phyloP scores from a whole-genome alignment of 139 green algal species.

The Tetradesmus obliquus region DNA sequence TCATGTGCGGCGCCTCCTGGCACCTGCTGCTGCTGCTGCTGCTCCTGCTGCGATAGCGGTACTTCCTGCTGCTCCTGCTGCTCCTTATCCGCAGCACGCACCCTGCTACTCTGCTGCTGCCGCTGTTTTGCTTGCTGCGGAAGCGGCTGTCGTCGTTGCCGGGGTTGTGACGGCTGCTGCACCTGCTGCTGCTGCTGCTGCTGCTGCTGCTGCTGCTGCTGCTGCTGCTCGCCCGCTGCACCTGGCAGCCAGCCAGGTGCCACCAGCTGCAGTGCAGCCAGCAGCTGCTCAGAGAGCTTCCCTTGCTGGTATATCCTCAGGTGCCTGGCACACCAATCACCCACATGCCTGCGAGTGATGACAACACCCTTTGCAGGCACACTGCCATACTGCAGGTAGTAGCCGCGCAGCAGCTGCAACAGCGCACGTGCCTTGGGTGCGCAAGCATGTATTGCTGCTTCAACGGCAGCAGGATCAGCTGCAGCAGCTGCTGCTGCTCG shows the following conservation, averaged over 20 bases:
- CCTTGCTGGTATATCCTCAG: not conserved
- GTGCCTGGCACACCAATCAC: not conserved
- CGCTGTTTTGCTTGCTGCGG: not conserved
- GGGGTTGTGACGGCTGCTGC: not conserved
- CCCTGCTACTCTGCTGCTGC: not conserved
- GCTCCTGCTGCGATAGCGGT: no score
- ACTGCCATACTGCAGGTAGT: not conserved
- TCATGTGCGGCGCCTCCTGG: not conserved
- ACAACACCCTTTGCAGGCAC: not conserved
- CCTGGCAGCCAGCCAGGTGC: not conserved
- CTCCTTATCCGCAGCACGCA: not conserved
- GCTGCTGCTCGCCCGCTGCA: not conserved
- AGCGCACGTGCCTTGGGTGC: not conserved
- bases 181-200: not conserved
- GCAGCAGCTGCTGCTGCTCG: conserved; percentile 4
- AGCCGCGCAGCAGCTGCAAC: not conserved
- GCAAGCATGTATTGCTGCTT: not conserved
- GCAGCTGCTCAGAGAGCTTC: not conserved
- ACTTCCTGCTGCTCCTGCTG: not conserved
- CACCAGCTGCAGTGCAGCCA: not conserved
- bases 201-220: not conserved
- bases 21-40: not conserved
- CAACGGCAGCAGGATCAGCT: not conserved
- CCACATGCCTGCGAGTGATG: not conserved
- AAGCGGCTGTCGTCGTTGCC: not conserved